phyloP scores from a whole-genome alignment of 2,329 filamentous ascomycete species.

The Nothomitra cinnamomea region DNA sequence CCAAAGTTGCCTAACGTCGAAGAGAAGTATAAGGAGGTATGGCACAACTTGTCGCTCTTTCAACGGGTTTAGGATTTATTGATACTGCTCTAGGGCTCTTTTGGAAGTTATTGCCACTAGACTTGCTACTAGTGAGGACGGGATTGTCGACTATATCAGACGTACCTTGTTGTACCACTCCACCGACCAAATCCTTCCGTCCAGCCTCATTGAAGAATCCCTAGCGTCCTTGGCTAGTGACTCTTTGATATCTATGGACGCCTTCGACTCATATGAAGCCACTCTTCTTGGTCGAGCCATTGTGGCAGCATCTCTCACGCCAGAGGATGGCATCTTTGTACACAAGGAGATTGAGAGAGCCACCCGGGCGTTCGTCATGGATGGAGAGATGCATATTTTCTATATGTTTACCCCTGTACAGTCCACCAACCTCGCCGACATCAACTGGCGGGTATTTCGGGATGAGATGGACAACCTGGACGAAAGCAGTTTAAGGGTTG shows the following conservation, averaged over 20 bases:
- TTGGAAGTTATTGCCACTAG: conserved; percentile 54
- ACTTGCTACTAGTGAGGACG: conserved; percentile 46
- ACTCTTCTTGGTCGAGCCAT: conserved; percentile 54
- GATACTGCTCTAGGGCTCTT: conserved; percentile 38
- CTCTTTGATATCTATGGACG: conserved; percentile 36
- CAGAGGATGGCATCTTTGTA: conserved; percentile 59
- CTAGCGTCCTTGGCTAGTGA: conserved; percentile 38
- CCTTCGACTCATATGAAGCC: conserved; percentile 36
- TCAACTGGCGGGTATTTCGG: conserved; percentile 59
- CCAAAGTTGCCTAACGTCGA: conserved; percentile 49
- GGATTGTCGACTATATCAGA: conserved; percentile 49
- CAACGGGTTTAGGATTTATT: not conserved
- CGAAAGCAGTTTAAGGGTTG: conserved; percentile 52
- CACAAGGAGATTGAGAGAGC: conserved; percentile 50
- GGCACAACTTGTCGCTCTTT: not conserved
- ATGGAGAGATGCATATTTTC: conserved; percentile 63
- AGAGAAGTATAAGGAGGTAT: conserved; percentile 48
- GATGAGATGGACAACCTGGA: conserved; percentile 54
- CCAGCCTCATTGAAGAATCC: conserved; percentile 38
- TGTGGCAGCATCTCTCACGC: conserved; percentile 54
- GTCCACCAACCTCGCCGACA: conserved; percentile 25
- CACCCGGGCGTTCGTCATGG: conserved; percentile 58
- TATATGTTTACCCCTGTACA: conserved; percentile 65
- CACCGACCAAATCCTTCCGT: conserved; percentile 31
- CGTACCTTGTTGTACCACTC: conserved; percentile 50